Conservation (phyloP, 192 early-diverging fungal genomes). For the Coemansia sp. region DNA sequence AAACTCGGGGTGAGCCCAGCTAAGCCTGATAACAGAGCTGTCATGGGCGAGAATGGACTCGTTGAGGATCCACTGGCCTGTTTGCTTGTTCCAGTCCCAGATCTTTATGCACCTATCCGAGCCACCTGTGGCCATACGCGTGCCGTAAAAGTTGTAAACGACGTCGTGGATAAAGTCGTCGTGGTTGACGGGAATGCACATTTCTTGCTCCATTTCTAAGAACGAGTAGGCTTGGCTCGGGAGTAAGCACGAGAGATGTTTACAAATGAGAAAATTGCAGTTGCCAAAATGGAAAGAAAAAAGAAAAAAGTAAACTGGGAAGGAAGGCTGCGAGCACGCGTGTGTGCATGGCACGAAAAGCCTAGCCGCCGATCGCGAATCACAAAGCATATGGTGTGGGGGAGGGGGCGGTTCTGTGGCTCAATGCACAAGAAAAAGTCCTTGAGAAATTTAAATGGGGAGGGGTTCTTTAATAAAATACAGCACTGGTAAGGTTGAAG, state of each 20-base stretch:
- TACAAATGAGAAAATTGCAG: neutral
- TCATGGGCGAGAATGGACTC: constrained; percentile 78
- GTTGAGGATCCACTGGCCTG: constrained; percentile 70
- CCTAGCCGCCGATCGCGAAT: neutral
- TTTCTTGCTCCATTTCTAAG: constrained; percentile 42
- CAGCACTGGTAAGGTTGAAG: neutral
- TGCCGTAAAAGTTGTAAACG: constrained; percentile 90
- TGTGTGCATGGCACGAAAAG: neutral
- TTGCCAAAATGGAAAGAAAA: neutral
- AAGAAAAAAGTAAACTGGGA: neutral
- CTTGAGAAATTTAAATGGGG: too few species aligned
- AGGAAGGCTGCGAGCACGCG: too few species aligned
- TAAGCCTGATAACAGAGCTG: constrained; percentile 76
- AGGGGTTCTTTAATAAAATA: neutral
- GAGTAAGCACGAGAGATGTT: neutral
- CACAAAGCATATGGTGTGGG: neutral
- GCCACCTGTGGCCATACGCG: constrained; percentile 82
- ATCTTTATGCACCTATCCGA: constrained; percentile 94
- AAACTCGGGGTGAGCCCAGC: constrained; percentile 97
- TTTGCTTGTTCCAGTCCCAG: constrained; percentile 77
- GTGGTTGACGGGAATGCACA: constrained; percentile 53
- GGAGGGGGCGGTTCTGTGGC: neutral
- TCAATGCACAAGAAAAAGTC: too few species aligned
- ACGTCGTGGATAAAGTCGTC: constrained; percentile 95
- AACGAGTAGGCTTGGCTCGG: neutral